Evolutionary conservation across 176 grass and related monocot genomes (phyloP), one percentile per base, ranked within the genome.

Genomic region (Aegilops speltoides): DNA sequence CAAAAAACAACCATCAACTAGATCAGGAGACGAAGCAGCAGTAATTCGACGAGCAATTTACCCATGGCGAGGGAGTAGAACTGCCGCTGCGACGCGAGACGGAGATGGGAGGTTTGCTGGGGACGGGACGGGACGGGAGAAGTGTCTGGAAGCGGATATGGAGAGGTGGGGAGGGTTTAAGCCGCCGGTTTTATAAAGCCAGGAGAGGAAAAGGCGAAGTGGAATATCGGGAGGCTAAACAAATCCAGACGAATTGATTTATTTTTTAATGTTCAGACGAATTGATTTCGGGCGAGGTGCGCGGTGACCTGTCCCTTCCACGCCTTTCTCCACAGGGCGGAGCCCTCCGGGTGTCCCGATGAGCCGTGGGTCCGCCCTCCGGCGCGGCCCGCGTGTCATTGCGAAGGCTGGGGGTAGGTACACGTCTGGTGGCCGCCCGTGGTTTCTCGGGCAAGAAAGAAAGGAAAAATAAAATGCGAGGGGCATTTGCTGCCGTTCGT

Each of bases 391-490:
- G 70, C 48, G 85, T 81, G 85, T 76, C 89, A 87, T 45, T 0
- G 46, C 0, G 8, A 1, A 9, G 11, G 0, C 0, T 2, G 0
- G 7, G 20, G 43, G 34, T 38, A 22, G 29, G 73, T 15, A 6
- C 2, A 17, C 1, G 0, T 2, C 37, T 6, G 0, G 19, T 59
- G 19, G 43, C 1, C 7, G 28, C 33, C 5, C 16, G 33, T 84
- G 89, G 89, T 38, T 87, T 80, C 59, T 84, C 29, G 57, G 61
- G 13, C 81, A 80, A 91, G 85, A 82, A 84, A 90, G 85, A 82
- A 23, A 6, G 10, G 29, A 9, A 4, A 7, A 5, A 41, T 8
- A 38, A 5, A 31, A 68, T 29, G n/a, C 40, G 20, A 7, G 23
- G 67, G 26, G 60, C 76, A 31, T 82, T n/a, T 16, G 16, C 62